These are phyloP conservation scores for Phytophthora quininea DNA, from an alignment of 352 stramenopile species.

Conservation along the genomic window DNA sequence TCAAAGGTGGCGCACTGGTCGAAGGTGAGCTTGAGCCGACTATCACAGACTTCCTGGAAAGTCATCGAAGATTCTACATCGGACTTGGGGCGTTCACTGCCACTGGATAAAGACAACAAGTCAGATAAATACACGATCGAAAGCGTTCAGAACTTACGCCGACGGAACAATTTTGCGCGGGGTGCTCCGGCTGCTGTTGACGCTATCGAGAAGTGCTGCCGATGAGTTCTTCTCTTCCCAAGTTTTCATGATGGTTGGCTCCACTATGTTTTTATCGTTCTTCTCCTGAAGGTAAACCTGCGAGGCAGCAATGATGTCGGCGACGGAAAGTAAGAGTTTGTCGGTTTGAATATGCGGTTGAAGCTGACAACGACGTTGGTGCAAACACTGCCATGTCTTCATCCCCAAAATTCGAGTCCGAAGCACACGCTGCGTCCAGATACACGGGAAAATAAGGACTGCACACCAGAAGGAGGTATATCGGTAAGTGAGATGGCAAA, in stretches of 20 bases:
- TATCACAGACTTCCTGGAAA: background rate
- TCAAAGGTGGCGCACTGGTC: constrained; percentile 36
- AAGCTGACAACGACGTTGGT: constrained; percentile 44
- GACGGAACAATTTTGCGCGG: constrained; percentile 47
- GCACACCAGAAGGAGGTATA: background rate
- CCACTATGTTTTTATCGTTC: constrained; percentile 18
- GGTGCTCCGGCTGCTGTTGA: constrained; percentile 18
- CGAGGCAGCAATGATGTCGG: constrained; percentile 47
- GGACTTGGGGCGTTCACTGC: constrained; percentile 10
- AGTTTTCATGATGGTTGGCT: constrained; percentile 7
- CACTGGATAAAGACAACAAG: constrained; percentile 11
- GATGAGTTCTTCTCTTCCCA: background rate
- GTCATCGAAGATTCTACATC: constrained; percentile 4
- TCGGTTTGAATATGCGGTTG: constrained; percentile 14
- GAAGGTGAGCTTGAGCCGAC: constrained; percentile 10
- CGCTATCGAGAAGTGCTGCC: constrained; percentile 7
- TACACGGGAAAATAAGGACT: constrained; percentile 70
- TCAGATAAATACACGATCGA: background rate
- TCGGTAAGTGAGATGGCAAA: background rate
- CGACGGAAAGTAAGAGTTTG: constrained; percentile 36
- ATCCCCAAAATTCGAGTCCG: constrained; percentile 49
- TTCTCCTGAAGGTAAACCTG: constrained; percentile 27
- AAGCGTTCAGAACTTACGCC: constrained; percentile 21
- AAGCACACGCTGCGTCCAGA: constrained; percentile 64
- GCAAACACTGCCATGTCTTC: constrained; percentile 52